Percentiles rank a stretch among this genome's conserved stretches.
These are phyloP conservation scores for Metschnikowia matae DNA, from an alignment of 805 yeast species.

Conservation along the genomic window DNA sequence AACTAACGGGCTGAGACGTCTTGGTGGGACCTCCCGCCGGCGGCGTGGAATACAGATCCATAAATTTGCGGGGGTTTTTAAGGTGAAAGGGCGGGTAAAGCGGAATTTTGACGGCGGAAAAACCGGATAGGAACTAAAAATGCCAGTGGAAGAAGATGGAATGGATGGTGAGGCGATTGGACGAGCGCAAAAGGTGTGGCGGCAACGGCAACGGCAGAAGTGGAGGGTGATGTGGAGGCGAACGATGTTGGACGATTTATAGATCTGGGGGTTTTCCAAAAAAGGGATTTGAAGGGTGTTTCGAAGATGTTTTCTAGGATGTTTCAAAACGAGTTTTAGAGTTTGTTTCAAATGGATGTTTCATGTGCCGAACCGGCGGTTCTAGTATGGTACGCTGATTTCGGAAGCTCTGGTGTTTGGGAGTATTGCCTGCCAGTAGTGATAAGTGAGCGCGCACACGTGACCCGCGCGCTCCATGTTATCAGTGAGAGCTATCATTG, in stretches of 20 bases:
- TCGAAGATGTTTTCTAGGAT: neutral
- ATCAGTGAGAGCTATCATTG: slow-evolving; percentile 4
- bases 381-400: neutral
- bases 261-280: no score
- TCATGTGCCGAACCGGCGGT: neutral
- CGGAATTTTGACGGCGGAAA: slow-evolving; percentile 10
- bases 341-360: neutral
- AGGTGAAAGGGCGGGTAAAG: slow-evolving; percentile 19
- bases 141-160: neutral
- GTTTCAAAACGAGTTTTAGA: neutral
- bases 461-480: slow-evolving; percentile 1
- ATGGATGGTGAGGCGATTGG: no score
- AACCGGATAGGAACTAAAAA: neutral
- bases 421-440: neutral
- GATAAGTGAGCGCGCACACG: slow-evolving; percentile 5
- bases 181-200: neutral
- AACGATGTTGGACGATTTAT: neutral
- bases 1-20: slow-evolving; percentile 27
- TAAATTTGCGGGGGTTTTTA: slow-evolving; percentile 9
- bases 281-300: neutral
- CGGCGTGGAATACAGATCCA: slow-evolving; percentile 8
- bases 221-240: neutral
- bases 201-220: neutral
- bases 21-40: slow-evolving; percentile 6
- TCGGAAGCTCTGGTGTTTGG: neutral